Base-by-base conservation (phyloP, 495 filamentous ascomycete genomes). In the Aspergillus cristatus region DNA sequence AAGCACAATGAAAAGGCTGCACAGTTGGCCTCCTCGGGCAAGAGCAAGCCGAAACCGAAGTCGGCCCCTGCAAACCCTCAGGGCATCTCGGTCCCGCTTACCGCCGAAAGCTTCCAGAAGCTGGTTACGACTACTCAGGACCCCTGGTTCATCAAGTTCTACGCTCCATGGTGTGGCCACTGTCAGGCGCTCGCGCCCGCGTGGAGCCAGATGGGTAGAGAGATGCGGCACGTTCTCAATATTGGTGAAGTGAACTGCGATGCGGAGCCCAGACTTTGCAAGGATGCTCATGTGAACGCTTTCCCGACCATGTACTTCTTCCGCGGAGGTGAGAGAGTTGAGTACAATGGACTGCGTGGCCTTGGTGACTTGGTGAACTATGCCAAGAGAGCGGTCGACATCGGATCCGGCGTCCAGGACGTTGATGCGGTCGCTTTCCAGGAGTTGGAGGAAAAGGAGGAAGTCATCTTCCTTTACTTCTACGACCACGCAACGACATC, bases 111-210 rank as follows among this genome's bases (percentile, higher is more conserved):
- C 43, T 98, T 98, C 67, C 81, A 90, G 55, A 81, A 75, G 36
- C 63, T 78, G 18, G 89, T 98, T 16, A 94, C 86, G 3, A 82
- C 79, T 52, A 85, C 88, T 0, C 78, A 82, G 31, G 88, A 97
- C 32, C 82, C 88, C 12, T 98, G 91, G 91, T 95, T 98, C 51
- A 79, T 98, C 62, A 97, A 98, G 55, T 97, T 98, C 57, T 97
- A 95, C 58, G 89, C 85, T 17, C 91, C 91, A 1, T 97, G 91
- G 91, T 98, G 91, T 56, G 75, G 76, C 40, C 91, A 98, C 58
- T 98, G 91, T 58, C 82, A 95, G 55, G 84, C 84, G 13, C 75
- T 98, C 70, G 84, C 82, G 14, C 85, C 93, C 7, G 85, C 78
- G 49, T 98, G 91, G 91, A 67, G 75, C 38, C 81, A 89, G 52